phyloP scores from a whole-genome alignment of 2,329 filamentous ascomycete species.

The Epichloe sp. region DNA sequence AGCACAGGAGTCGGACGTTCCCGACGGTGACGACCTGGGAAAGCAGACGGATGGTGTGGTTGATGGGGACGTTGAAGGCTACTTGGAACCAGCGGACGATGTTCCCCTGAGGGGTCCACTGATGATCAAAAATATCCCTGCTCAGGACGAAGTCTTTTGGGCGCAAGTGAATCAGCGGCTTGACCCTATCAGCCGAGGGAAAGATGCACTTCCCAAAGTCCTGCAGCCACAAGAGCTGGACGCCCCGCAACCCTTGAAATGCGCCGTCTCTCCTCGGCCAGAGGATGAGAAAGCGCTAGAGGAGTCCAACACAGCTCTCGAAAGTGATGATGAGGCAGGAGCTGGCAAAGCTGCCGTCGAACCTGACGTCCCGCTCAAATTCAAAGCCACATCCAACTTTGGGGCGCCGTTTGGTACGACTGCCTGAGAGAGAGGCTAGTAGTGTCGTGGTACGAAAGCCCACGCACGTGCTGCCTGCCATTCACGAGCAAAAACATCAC shows the following conservation, averaged over 20 bases:
- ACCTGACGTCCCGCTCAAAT: slow-evolving; percentile 31
- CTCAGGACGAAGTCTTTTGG: slow-evolving; percentile 42
- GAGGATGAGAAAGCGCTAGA: slow-evolving; percentile 11
- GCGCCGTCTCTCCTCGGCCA: background rate
- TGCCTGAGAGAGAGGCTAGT: background rate
- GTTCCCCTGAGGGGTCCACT: slow-evolving; percentile 36
- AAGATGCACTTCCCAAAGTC: slow-evolving; percentile 33
- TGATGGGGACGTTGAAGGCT: slow-evolving; percentile 12
- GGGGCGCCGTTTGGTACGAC: slow-evolving; percentile 30
- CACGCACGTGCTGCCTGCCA: background rate
- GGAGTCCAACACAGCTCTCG: slow-evolving; percentile 1
- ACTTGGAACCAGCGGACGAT: slow-evolving; percentile 30
- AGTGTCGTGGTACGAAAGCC: background rate
- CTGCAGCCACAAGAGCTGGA: slow-evolving; percentile 13
- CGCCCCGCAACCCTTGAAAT: background rate
- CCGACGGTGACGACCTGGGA: background rate
- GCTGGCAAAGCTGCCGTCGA: slow-evolving; percentile 17
- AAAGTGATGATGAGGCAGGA: slow-evolving; percentile 14
- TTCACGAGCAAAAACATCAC: no score
- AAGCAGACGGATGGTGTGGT: background rate
- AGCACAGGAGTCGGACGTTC: background rate
- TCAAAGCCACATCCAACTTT: slow-evolving; percentile 33
- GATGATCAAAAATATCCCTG: slow-evolving; percentile 41
- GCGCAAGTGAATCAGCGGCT: slow-evolving; percentile 37
- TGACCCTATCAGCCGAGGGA: slow-evolving; percentile 32